These are phyloP conservation scores for Monosporascus sp. DNA, from an alignment of 2,329 filamentous ascomycete species.

Conservation along the genomic window DNA sequence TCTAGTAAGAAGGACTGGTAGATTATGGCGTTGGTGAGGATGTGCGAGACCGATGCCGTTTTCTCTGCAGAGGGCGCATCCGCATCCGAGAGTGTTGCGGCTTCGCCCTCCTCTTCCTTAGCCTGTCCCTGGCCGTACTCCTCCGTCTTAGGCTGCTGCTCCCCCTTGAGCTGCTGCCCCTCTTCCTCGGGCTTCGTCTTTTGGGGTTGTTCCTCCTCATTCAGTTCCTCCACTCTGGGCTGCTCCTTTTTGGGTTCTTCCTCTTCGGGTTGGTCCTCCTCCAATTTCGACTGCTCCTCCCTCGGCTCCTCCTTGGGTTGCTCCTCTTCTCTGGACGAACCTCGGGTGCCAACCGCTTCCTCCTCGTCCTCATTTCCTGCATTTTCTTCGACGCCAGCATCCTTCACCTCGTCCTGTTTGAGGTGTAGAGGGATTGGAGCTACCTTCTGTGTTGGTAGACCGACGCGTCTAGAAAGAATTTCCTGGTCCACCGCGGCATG, in stretches of 20 bases:
- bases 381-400: constrained; percentile 17
- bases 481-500: constrained; percentile 61
- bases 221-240: constrained; percentile 8
- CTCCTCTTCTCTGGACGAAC: constrained; percentile 18
- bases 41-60: constrained; percentile 66
- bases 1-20: constrained; percentile 78
- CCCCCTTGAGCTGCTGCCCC: constrained; percentile 5
- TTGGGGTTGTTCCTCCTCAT: constrained; percentile 10
- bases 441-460: constrained; percentile 37
- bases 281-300: constrained; percentile 15
- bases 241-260: constrained; percentile 12
- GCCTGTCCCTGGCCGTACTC: constrained; percentile 18
- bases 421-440: constrained; percentile 44
- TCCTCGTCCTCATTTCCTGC: constrained; percentile 5
- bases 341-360: constrained; percentile 11
- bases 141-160: constrained; percentile 13
- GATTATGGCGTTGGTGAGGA: constrained; percentile 74
- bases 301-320: constrained; percentile 11
- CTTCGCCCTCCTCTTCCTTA: constrained; percentile 16
- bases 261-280: constrained; percentile 20
- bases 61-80: constrained; percentile 24
- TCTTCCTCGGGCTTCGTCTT: constrained; percentile 14
- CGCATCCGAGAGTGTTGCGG: constrained; percentile 14
- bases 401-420: constrained; percentile 25
- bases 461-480: constrained; percentile 52